Base-by-base conservation (phyloP, 352 stramenopile species). In the Globisporangium nagaii region DNA sequence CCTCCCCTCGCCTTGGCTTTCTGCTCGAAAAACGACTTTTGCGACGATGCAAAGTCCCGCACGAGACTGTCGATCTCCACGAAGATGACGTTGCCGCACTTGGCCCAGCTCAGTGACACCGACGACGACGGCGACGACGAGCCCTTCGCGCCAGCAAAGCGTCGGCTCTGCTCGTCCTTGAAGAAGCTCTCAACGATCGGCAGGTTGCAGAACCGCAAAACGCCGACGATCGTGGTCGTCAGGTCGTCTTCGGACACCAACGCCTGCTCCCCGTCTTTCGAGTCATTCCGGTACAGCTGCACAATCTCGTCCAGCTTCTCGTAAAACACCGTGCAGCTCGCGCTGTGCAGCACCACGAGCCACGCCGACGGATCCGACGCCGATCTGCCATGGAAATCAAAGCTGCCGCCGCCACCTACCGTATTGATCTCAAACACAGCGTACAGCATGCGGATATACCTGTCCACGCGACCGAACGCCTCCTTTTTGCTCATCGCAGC, bases 221-320 rank as follows among this genome's bases (percentile, higher is more conserved):
- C 70, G n/a, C 73, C 69, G 15, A 73, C 65, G 15, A 92, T 60
- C 3, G 82, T 86, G 1, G 36, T 61, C n/a, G 75, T 79, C 42
- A 94, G 52, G 20, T 81, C 71, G 19, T 87, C 80, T 39, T 90
- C 76, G 0, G 70, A 68, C 11, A 93, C 49, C 2, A 53, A 13
- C 11, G 44, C 52, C 11, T 62, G 49, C 27, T 56, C 51, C 1
- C 22, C 49, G 39, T 47, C 31, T 15, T 22, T 54, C 28, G 19
- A 40, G 30, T 73, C 48, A 12, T 12, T 73, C 7, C 83, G 83
- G 60, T 73, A 89, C 24, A 81, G 60, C 35, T 89, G 74, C 19
- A 91, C 80, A 35, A 93, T 66, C 45, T 93, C 83, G 53, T 93
- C 83, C 19, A 93, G 56, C 30, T 93, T 93, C 36, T 93, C 83